Evolutionary conservation across 352 stramenopile genomes (phyloP), one percentile per base, ranked within the genome.

Genomic region (Pythium monospermum): DNA sequence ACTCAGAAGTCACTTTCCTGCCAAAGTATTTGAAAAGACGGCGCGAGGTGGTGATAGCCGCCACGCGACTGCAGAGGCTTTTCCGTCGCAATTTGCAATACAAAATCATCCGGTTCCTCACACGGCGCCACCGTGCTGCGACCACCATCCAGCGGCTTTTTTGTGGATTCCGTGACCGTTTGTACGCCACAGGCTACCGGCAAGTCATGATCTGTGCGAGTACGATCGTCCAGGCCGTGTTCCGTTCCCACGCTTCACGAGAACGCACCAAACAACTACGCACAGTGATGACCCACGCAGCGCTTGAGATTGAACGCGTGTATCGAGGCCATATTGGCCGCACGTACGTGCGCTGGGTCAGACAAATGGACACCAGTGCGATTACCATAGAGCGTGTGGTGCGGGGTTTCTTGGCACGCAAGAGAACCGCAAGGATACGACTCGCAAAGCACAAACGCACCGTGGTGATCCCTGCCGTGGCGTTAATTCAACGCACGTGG

Each of bases 211-310:
- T 68, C 6, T 85, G 74, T 28, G 82, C 82, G 11, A 47, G 55
- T 8, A 52, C 83, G 18, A 71, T 89, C 43, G 66, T 89, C 15
- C 82, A 92, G 58, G 81, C 79, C 0, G 72, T 87, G 3, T 88
- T 73, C 53, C 76, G 77, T 8, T 80, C 73, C 6, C 70, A 73
- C 22, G 56, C 67, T 3, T 85, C 71, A 2, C 61, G 78, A 22
- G 39, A 66, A 30, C 31, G 55, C 6, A 89, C 77, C 0, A 69
- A 66, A 10, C 43, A 27, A 4, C 46, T 80, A 4, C 57, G 64
- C 5, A 28, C 35, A 11, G 35, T 15, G 6, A 81, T 85, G 53
- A 16, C 56, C 0, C 6, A 22, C 0, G 69, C 66, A 2, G 64
- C 71, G 11, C 16, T 71, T 0, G 18, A 56, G 11, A 67, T 90